Evolutionary conservation across 768 basidiomycete genomes (phyloP).

Genomic region (Suillus alpinus): DNA sequence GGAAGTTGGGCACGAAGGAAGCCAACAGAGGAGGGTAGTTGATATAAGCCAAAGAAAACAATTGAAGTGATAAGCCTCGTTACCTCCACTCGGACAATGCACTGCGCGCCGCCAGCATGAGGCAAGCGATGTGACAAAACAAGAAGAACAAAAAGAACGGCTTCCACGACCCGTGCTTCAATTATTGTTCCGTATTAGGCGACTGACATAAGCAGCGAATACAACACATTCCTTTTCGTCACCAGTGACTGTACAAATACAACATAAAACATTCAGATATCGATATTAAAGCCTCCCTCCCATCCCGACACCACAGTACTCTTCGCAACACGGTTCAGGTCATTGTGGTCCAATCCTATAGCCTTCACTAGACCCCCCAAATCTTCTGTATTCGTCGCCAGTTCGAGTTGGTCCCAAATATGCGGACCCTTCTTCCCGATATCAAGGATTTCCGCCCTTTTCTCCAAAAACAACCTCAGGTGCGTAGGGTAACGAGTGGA

Average conservation of each 20-base stretch:
- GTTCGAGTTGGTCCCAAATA: neutral
- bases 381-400: neutral
- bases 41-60: slow-evolving; percentile 12
- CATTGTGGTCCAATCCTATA: neutral
- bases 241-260: neutral
- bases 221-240: slow-evolving; percentile 7
- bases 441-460: neutral
- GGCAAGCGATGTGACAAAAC: neutral
- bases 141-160: neutral
- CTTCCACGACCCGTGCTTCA: no score
- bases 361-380: neutral
- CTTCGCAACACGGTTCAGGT: neutral
- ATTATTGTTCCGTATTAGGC: slow-evolving; percentile 15
- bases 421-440: neutral
- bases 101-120: neutral
- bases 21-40: neutral
- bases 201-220: slow-evolving; percentile 12
- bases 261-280: neutral
- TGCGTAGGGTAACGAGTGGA: neutral
- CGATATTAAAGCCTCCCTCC: neutral
- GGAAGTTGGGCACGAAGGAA: neutral
- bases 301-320: neutral
- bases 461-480: neutral
- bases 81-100: slow-evolving; percentile 8
- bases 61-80: slow-evolving; percentile 2